Base-by-base conservation (phyloP, 257 asterid genomes). In the Eucommia ulmoides region DNA sequence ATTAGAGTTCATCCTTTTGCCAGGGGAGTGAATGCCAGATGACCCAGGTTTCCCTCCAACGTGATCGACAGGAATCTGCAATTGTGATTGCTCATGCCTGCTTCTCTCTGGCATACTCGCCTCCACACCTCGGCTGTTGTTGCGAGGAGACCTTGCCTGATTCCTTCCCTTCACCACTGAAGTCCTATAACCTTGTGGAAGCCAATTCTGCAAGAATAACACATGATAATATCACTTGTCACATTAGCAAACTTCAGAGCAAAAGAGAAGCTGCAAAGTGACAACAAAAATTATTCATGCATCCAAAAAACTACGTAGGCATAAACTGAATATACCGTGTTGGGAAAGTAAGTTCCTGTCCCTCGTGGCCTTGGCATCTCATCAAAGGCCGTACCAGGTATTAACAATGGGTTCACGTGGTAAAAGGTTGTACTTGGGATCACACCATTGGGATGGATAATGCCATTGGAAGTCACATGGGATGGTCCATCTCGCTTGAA, bases 291-390 rank as follows among this genome's bases (percentile, higher is more conserved):
- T n/a, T n/a, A n/a, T n/a, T n/a, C n/a, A n/a, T n/a, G n/a, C n/a
- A n/a, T n/a, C n/a, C n/a, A n/a, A n/a, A n/a, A n/a, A n/a, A n/a
- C n/a, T n/a, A n/a, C n/a, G n/a, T n/a, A n/a, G n/a, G n/a, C n/a
- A n/a, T n/a, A n/a, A n/a, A n/a, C n/a, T n/a, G n/a, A 48, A 54
- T 59, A 54, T 81, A 88, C 97, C 86, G 48, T 62, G 57, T 66
- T 77, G 16, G 97, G 94, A 49, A 84, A 79, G 73, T 81, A 81
- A 21, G 91, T 79, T 55, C 95, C 88, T 0, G 88, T 84, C 50
- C 95, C 97, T 52, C 93, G 77, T 19, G 81, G 81, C 62, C 79
- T 88, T 10, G 83, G 77, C 65, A 61, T 55, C 18, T 87, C 97
- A 45, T 86, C 80, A 49, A 56, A 65, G 18, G 66, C 22, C 33